Base-by-base conservation (phyloP, 169 alveolate genomes). In the Babesia caballi region DNA sequence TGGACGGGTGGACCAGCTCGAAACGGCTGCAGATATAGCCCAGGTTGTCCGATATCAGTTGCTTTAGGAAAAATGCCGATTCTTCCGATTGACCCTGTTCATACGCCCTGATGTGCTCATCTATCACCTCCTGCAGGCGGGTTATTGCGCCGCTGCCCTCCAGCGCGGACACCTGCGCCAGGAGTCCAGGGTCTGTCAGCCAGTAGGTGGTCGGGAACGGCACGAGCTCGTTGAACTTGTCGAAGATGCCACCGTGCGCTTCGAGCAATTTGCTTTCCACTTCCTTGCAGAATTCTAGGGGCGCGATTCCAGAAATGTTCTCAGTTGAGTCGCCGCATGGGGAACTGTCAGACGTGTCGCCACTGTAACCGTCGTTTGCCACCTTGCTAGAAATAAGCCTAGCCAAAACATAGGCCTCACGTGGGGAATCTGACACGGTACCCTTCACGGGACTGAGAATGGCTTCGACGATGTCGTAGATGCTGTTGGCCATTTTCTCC, bases 151-250 rank as follows among this genome's bases (percentile, higher is more conserved):
- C 90, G n/a, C 58, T 32, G 30, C 85, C 85, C 61, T 88, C 93
- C n/a, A 88, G 49, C n/a, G 73, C 70, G 19, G 91, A 84, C n/a
- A 88, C 85, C 41, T 74, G 75, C 9, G 75, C 70, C 35, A 83
- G 71, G 27, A 84, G 66, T 17, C 74, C 63, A 30, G 74, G 81
- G 44, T 84, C 85, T 17, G 70, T 78, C 42, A 88, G 40, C 91
- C 91, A 88, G 27, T 82, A 88, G 25, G 66, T 74, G 17, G 93
- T 88, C 17, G 93, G 93, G 71, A 88, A 88, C 21, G 93, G 93
- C 38, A 75, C 73, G 32, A 88, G 60, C 33, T 60, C 36, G 38
- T 41, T 65, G 33, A 84, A 58, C 38, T 71, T 72, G 17, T 38
- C 36, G 28, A 88, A 9, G 38, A 56, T 52, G 41, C 56, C 56